Conservation (phyloP, 345 rosid genomes). For the Arabidopsis suecica region DNA sequence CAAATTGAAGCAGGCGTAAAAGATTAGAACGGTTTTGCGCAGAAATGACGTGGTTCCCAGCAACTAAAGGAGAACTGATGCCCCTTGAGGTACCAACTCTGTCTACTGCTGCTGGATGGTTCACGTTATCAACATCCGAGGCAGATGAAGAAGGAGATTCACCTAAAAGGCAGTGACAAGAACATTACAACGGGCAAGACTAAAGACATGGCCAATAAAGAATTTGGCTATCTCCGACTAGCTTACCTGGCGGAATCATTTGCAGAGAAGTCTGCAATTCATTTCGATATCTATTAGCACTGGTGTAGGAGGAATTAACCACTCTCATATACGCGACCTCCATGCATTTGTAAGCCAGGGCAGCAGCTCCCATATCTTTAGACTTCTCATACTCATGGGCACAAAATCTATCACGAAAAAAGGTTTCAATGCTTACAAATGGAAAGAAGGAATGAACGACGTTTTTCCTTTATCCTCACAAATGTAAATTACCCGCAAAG, state of each 20-base stretch:
- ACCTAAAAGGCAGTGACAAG: conserved; percentile 52
- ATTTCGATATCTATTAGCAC: conserved; percentile 71
- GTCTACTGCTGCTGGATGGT: conserved; percentile 70
- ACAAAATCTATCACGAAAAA: conserved; percentile 66
- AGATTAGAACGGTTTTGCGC: conserved; percentile 67
- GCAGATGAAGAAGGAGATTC: conserved; percentile 99
- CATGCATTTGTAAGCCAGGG: conserved; percentile 96
- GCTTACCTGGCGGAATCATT: conserved; percentile 85
- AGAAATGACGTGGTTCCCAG: conserved; percentile 70
- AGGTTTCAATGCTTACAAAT: conserved; percentile 32
- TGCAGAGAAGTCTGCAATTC: conserved; percentile 78
- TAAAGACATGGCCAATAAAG: conserved; percentile 4
- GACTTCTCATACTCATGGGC: conserved; percentile 94
- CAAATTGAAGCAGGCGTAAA: conserved; percentile 71
- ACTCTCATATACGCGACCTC: conserved; percentile 98
- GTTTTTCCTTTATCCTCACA: conserved; percentile 31
- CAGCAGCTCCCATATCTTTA: conserved; percentile 91
- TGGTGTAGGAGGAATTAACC: conserved; percentile 65
- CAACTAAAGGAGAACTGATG: conserved; percentile 74
- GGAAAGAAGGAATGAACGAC: conserved; percentile 6
- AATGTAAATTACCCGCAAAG: conserved; percentile 83
- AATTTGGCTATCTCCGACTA: conserved; percentile 15
- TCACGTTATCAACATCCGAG: conserved; percentile 91
- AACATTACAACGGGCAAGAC: conserved; percentile 22
- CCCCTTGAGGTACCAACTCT: conserved; percentile 69